phyloP scores from a whole-genome alignment of 2,329 filamentous ascomycete genomes.

The Penicillium sp. region DNA sequence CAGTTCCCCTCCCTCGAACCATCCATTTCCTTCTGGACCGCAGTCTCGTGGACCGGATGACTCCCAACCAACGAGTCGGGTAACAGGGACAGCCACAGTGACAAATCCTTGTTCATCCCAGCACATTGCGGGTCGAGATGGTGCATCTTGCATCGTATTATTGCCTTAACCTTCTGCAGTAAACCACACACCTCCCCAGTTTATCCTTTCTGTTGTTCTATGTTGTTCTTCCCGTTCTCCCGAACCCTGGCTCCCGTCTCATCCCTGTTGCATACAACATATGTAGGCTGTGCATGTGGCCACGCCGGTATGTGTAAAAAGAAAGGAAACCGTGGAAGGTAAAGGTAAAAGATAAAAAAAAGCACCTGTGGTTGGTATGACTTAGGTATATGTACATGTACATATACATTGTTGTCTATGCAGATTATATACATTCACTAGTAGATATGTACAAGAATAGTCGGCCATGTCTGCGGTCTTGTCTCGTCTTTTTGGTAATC shows the following conservation, averaged over 20 bases:
- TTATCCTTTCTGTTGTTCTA: background rate
- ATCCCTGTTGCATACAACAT: background rate
- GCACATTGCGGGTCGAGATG: background rate
- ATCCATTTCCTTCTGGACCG: slow-evolving; percentile 2
- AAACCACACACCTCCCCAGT: background rate
- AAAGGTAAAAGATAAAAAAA: background rate
- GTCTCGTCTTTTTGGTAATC: too few relatives aligned
- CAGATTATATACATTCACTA: background rate
- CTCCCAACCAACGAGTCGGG: slow-evolving; percentile 3
- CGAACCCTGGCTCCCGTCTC: background rate
- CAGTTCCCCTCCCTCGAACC: background rate
- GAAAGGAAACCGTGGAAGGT: too few relatives aligned
- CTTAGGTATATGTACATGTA: background rate
- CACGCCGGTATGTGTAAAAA: background rate
- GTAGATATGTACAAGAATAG: background rate
- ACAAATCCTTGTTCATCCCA: background rate
- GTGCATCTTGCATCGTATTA: background rate
- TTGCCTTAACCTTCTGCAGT: background rate
- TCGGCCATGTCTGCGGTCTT: too few relatives aligned
- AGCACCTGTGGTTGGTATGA: background rate
- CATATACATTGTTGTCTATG: background rate
- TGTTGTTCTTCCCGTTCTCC: background rate
- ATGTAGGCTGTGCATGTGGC: background rate
- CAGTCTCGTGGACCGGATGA: slow-evolving; percentile 12
- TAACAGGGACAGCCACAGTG: background rate